Base-by-base conservation (phyloP, 2,329 filamentous ascomycete genomes). In the Ilyonectria robusta region DNA sequence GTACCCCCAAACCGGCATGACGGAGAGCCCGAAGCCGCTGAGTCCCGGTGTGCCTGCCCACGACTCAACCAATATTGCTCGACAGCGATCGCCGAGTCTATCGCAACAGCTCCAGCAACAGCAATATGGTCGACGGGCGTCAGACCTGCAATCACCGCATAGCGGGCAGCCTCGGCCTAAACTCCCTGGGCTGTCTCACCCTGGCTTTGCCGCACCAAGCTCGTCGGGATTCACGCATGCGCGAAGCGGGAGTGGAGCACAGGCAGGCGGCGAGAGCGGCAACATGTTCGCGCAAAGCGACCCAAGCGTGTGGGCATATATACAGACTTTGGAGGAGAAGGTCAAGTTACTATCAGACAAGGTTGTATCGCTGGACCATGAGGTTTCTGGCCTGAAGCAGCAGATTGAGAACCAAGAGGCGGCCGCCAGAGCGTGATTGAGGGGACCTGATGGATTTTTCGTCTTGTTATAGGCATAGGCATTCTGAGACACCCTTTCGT, bases 11-110 rank as follows among this genome's bases (percentile, higher is more conserved):
- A 87, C 88, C 60, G 87, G 84, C 65, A 93, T 97, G 84, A 96
- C 93, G 3, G 94, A 97, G 80, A 97, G 93, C 71, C 94, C 94
- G 0, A 97, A 95, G 77, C 92, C 94, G 4, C 84, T 97, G 46
- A 94, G 91, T 67, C 92, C 92, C n/a, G 86, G 86, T 19, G 84
- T 81, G 31, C 74, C 86, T 77, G 77, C 85, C 21, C 84, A 91
- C 56, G 89, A 89, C 70, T 80, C 86, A 17, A 80, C 82, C 57
- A 82, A 78, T 33, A 80, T 87, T 40, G 75, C 83, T 47, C 85
- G 89, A 64, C 89, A 91, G 69, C 86, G 89, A 61, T 93, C 90
- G 35, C 90, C 91, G n/a, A 92, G 87, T 77, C 79, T 92, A 68
- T 87, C 88, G 9, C 86, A 90, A 29, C 89, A 91, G 70, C 86